Conservation (phyloP, 2,329 filamentous ascomycete genomes). For the Penicillium sp. region DNA sequence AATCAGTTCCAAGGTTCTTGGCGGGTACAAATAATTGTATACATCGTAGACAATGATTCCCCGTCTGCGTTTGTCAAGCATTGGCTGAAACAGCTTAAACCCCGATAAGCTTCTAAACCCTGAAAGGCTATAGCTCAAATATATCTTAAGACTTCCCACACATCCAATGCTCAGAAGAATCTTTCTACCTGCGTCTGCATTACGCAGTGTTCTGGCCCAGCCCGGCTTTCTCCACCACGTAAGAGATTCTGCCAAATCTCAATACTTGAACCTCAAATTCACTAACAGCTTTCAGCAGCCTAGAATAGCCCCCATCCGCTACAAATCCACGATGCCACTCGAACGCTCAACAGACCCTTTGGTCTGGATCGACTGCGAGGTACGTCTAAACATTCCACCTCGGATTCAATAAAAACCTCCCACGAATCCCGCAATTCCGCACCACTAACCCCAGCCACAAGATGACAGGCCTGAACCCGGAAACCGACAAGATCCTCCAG, state of each 20-base stretch:
- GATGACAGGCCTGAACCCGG: constrained; percentile 87
- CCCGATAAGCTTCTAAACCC: background rate
- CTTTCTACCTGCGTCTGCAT: background rate
- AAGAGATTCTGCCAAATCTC: constrained; percentile 12
- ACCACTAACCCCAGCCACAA: constrained; percentile 47
- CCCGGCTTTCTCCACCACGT: constrained; percentile 27
- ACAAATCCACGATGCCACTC: constrained; percentile 38
- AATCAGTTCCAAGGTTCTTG: background rate
- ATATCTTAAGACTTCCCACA: background rate
- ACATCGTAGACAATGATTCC: background rate
- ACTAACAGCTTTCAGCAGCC: constrained; percentile 11
- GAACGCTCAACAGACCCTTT: constrained; percentile 61
- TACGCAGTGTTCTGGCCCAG: constrained; percentile 11
- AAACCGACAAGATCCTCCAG: constrained; percentile 81
- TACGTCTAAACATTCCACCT: constrained; percentile 26
- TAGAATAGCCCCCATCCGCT: background rate
- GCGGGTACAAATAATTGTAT: too few species aligned
- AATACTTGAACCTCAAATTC: constrained; percentile 6
- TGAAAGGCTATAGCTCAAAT: background rate
- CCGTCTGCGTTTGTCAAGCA: background rate
- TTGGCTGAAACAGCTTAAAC: background rate
- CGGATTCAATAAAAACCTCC: background rate
- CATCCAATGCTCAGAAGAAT: constrained; percentile 5
- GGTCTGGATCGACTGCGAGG: constrained; percentile 83
- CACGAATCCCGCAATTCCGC: background rate